Base-by-base conservation (phyloP, 139 green algal species). In the Asterochloris sp. region DNA sequence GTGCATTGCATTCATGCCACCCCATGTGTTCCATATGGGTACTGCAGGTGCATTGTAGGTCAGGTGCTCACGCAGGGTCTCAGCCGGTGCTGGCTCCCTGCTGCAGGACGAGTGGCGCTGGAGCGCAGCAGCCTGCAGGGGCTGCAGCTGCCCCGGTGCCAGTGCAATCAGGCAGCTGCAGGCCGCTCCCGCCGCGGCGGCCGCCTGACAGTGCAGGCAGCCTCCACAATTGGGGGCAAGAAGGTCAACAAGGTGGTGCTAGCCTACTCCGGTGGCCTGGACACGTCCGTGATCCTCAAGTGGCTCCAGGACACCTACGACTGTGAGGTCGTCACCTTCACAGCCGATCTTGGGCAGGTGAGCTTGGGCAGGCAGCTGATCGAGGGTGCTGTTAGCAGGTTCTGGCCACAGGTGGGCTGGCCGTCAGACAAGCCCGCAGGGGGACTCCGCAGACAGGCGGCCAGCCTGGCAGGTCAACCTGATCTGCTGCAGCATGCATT, bases 201-300 rank as follows among this genome's bases (percentile, higher is more conserved):
- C 47, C 60, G 76, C 0, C n/a, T 80, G 10, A 47, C 24, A 10
- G 76, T 80, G 24, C 67, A 29, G 38, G 76, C 76, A 13, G 76
- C 47, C 19, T 62, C 67, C 15, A 14, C 38, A 4, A 14, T 80
- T n/a, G 76, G 76, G 12, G 76, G 76, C 60, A 80, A 80, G 60
- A 80, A 86, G 71, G 77, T 83, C 11, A 80, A 83, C 29, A 83
- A 99, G 88, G 97, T 98, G 16, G 97, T 99, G 62, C 92, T 99
- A 15, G 97, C 97, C 8, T 99, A 98, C 88, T 96, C 88, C 14
- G 97, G 91, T 16, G 96, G 95, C 76, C 89, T 99, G 23, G 97
- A 99, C 90, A 99, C 97, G 8, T 98, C 95, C 62, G 93, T 99
- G 79, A 99, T 99, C 86, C 90, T 99, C 17, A 98, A 98, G 87